Base-by-base conservation (phyloP, 1,284 basidiomycete species). In the Apiotrichum laibachii region DNA sequence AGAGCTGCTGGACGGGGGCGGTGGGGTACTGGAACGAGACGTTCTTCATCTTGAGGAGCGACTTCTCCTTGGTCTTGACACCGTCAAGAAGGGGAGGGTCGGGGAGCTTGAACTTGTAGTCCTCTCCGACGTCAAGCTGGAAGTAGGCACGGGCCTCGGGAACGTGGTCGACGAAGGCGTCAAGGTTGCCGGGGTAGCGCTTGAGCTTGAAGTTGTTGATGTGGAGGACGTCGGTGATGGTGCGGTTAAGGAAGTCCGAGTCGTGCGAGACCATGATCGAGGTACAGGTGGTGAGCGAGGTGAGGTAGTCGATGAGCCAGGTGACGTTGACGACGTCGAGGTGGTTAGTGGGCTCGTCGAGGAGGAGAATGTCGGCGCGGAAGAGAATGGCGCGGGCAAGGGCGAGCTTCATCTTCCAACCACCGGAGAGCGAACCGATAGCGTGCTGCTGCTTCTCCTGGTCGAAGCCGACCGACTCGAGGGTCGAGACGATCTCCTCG, bases 371-470 rank as follows among this genome's bases (percentile, higher is more conserved):
- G 76, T 97, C 94, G 69, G 93, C 93, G 83, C 92, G 93, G 90
- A 98, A 99, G 60, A 99, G 86, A 84, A 99, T 96, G 60, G 96
- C 96, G 71, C 96, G 88, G 59, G 96, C 96, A 62, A 99, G 87
- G 35, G 95, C 96, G 67, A 99, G 88, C 86, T 98, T 98, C 96
- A 99, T 99, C 85, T 99, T 97, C 96, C 96, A 99, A 83, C 96
- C 96, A 85, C 96, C 96, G 51, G 95, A 99, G 56, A 99, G 83
- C 64, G 87, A 88, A 67, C 92, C 91, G 68, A 96, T 96, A 47
- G 91, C 81, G 68, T 90, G 83, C 69, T 81, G 81, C 81, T 96
- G 93, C 71, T 92, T 87, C 75, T 88, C 88, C 62, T 88, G 88
- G 65, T 82, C 86, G 85, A 97, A 97, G 66, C 93, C 93, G 77